Base-by-base conservation (phyloP, 352 stramenopile genomes). In the Phytophthora pistaciae region DNA sequence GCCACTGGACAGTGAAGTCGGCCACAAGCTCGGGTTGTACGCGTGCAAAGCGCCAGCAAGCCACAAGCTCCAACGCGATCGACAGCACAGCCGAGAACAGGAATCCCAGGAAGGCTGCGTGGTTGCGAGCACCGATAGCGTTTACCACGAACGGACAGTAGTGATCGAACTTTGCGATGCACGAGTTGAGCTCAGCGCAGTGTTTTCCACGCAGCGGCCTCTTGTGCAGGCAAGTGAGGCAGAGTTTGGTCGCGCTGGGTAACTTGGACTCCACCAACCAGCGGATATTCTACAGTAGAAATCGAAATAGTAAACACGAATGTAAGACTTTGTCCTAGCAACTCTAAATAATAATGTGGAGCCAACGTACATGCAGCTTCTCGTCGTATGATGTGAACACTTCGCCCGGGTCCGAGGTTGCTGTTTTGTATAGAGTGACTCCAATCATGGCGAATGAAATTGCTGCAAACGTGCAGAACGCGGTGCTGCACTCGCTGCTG, bases 81-180 rank as follows among this genome's bases (percentile, higher is more conserved):
- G 78, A 84, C 10, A 82, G 18, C 14, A 92, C 88, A 18, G 83
- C 80, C 25, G 79, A 92, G 53, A 92, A 71, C 33, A 99, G 78
- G 79, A 99, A 99, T 4, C 85, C 71, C 40, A 99, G 79, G 73
- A 99, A 99, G 53, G 82, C 93, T 48, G 84, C 70, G 82, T 99
- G 95, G 84, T 99, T 99, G 33, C 91, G 81, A 40, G 92, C 84
- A 11, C 97, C 98, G 55, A 99, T 93, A 64, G 95, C 99, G 83
- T 97, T 99, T 49, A 93, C 90, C 38, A 93, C 88, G 61, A 94
- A 96, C 11, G 89, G 89, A 23, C 89, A 96, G 61, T 95, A 94
- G 68, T 96, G 89, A 63, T 96, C 89, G 57, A 94, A 96, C 67
- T 83, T 88, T 36, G 88, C 84, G 59, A 96, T 89, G 73, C 89